These are phyloP conservation scores for Pisolithus marmoratus DNA, from an alignment of 768 basidiomycete genomes.

Conservation along the genomic window DNA sequence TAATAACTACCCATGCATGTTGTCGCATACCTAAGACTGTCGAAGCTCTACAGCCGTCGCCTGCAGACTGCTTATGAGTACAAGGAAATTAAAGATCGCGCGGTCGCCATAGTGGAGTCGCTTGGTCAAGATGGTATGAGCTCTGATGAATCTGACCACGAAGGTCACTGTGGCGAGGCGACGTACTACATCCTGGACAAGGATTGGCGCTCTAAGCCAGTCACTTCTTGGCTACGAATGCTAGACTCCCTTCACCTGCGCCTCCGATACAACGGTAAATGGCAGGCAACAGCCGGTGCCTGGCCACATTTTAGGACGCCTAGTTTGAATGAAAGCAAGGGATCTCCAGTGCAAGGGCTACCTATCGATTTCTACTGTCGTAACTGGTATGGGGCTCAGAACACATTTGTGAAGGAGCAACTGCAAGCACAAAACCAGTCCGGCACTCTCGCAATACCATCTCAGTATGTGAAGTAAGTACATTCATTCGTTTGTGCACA, in stretches of 20 bases:
- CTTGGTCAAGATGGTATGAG: slow-evolving; percentile 1
- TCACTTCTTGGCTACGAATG: background rate
- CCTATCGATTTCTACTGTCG: background rate
- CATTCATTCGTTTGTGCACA: too few relatives aligned
- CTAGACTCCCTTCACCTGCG: background rate
- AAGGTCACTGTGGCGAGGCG: background rate
- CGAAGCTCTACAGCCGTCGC: background rate
- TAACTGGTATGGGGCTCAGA: background rate
- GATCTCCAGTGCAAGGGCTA: background rate
- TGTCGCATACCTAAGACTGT: background rate
- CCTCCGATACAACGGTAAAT: background rate
- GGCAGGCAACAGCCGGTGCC: background rate
- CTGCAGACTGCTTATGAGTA: background rate
- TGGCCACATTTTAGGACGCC: background rate
- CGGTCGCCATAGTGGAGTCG: background rate
- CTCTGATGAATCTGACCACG: slow-evolving; percentile 1
- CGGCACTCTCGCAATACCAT: background rate
- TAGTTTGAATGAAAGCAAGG: background rate
- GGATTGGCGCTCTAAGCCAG: background rate
- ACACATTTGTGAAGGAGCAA: background rate
- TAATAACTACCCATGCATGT: background rate
- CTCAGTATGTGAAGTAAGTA: background rate
- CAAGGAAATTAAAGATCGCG: background rate
- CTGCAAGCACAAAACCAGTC: background rate
- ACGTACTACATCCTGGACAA: background rate